Evolutionary conservation across 345 rosid species (phyloP), one percentile per base, ranked within the genome.

Genomic region (Cardamine resedifolia): DNA sequence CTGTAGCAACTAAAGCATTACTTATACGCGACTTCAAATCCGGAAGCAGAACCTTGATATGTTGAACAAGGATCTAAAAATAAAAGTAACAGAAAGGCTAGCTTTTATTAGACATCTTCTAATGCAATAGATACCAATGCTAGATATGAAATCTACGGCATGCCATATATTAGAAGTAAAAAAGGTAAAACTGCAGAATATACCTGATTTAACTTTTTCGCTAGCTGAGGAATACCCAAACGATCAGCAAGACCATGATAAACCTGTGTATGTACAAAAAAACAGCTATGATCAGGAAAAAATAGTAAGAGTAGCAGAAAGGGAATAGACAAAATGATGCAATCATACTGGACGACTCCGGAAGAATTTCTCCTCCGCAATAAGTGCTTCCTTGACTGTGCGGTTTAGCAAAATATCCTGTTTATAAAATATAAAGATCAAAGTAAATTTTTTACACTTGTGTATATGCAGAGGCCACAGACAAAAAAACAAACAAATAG

Each of bases 201-300:
- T 64, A 86, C 95, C 87, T 86, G 88, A 75, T 88, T 88, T 73
- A 88, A 71, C 85, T 85, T 86, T 75, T 83, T 85, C 12, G 95
- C 95, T 58, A 86, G 84, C 81, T 86, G 85, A 49, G 91, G 89
- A 62, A 86, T 74, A 58, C 95, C 91, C 45, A 88, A 73, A 71
- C 77, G 86, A 78, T 88, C 85, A 39, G 85, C 33, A 34, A 88
- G 85, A 66, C 79, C 82, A 77, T 79, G 85, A 63, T 88, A 88
- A 47, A 82, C 88, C 91, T 86, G 39, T 33, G 23, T 44, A 47
- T 52, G 53, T 69, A 80, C 74, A 30, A 34, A 70, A 51, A 34
- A 72, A 5, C 31, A 48, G 60, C 14, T 15, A n/a, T 30, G 41
- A 44, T 14, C 51, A 74, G 58, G 36, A 63, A 47, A 71, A 64